Conservation (phyloP, 2,329 filamentous ascomycete species). For the Botrytis elliptica region DNA sequence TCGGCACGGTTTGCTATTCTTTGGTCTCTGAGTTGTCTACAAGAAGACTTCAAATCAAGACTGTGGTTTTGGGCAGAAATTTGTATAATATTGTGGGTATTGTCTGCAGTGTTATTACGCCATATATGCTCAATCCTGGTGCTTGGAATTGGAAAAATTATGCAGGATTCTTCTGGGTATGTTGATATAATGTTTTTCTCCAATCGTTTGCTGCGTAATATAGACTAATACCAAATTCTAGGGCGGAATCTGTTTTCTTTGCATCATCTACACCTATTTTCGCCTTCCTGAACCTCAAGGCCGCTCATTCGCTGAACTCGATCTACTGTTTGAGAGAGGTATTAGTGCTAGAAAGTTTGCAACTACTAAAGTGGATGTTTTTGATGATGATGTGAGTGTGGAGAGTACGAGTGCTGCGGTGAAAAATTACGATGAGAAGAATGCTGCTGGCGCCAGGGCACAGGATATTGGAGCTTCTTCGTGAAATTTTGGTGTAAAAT, state of each 20-base stretch:
- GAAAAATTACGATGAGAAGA: slow-evolving; percentile 60
- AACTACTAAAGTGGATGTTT: slow-evolving; percentile 36
- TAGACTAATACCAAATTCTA: background rate
- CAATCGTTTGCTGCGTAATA: background rate
- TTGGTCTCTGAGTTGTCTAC: slow-evolving; percentile 83
- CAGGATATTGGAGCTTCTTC: background rate
- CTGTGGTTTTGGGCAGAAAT: slow-evolving; percentile 80
- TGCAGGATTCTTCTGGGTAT: slow-evolving; percentile 66
- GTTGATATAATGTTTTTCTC: slow-evolving; percentile 40
- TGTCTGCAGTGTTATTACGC: slow-evolving; percentile 76
- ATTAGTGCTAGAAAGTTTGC: slow-evolving; percentile 47
- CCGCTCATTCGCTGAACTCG: slow-evolving; percentile 81
- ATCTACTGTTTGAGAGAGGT: slow-evolving; percentile 75
- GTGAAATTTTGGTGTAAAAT: background rate
- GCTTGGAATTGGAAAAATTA: slow-evolving; percentile 89
- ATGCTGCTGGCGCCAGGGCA: slow-evolving; percentile 43
- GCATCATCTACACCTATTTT: slow-evolving; percentile 72
- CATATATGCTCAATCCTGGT: slow-evolving; percentile 87
- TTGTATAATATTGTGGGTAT: slow-evolving; percentile 73
- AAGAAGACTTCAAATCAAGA: slow-evolving; percentile 83
- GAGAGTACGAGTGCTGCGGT: slow-evolving; percentile 27
- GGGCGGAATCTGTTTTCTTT: slow-evolving; percentile 59
- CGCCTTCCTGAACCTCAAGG: slow-evolving; percentile 77
- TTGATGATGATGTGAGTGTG: slow-evolving; percentile 31
- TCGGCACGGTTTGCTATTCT: slow-evolving; percentile 87